Evolutionary conservation across 1,284 basidiomycete species (phyloP), one percentile per base, ranked within the genome.

Genomic region (Ustilago bromivora): DNA sequence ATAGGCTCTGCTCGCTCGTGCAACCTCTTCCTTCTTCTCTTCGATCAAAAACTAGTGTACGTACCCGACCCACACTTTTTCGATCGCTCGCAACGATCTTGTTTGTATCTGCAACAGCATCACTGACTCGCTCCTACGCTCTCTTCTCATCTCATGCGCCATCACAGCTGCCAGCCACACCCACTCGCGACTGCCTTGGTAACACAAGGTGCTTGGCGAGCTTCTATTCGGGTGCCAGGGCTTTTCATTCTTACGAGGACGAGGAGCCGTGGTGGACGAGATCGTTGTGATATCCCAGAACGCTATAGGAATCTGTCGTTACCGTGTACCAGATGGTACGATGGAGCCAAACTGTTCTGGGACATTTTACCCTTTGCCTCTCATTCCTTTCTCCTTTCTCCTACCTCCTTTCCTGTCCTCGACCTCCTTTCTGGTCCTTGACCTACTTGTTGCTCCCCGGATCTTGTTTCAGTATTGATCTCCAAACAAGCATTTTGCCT

Each of bases 11-110:
- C 15, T 47, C 55, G 43, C 34, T 49, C 70, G 58, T 41, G 11
- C 54, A 35, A 35, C 46, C 6, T n/a, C n/a, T 19, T 17, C 5
- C 38, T 52, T 77, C 67, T 62, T 57, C 57, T 57, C 69, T 61
- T 80, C 71, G 78, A 82, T 82, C 81, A 82, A 82, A 82, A 82
- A 71, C 78, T 77, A 82, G 81, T 76, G 81, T 82, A 80, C 51
- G 81, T 82, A 34, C 4, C 35, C n/a, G 28, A 61, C 61, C 73
- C 56, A 17, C 43, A 61, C 9, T 52, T 59, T 28, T 61, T 55
- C 11, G 23, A 31, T 52, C 19, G 15, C 23, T 32, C 9, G 9
- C 6, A 13, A 28, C 51, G 3, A 28, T 12, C 55, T 17, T 38
- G 5, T 31, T 55, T 63, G 28, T 54, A 55, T 1, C 19, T 28